Base-by-base conservation (phyloP, 2,329 filamentous ascomycete species). In the Aspergillus brasiliensis region DNA sequence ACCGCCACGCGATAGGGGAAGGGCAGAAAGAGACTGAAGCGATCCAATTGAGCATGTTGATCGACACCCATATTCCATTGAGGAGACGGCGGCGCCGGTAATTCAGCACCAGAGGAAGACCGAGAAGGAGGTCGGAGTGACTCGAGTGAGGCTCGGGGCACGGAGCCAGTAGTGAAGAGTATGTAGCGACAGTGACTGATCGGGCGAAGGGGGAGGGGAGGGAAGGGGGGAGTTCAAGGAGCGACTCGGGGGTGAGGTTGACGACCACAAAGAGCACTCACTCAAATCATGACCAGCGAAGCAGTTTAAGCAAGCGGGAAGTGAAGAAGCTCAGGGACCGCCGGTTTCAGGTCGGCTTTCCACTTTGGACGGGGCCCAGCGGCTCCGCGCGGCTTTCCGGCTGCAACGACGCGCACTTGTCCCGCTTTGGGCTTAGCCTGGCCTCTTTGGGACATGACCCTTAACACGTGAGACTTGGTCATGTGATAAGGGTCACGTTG, bases 1-100 rank as follows among this genome's bases (percentile, higher is more conserved):
- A 96, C 85, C 62, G 92, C 91, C 60, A 97, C 87, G 67, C 94
- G 89, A 76, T 94, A 97, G 46, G 95, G 94, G 62, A 98, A 83
- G 55, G 94, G 95, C 66, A 98, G 88, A 64, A 90, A 83, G 73
- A 91, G 82, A 84, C 91, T 93, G 83, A 97, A 95, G 77, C 86
- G 84, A 83, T 97, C 93, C 77, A 96, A 67, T 69, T 79, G 70
- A 69, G 70, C 71, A 71, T 72, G 71, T 67, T 75, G 75, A 68
- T 76, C 76, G 62, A 71, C 69, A 63, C 73, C 75, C 76, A 78
- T 78, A 71, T 77, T 73, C 75, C 75, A 75, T 75, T 60, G 67
- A 69, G 62, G 57, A 49, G 62, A 62, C 57, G 62, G 65, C 59
- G 62, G 63, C 58, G 59, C 31, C 31, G 55, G 53, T 42, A 52